phyloP scores from a whole-genome alignment of 257 asterid species.

The Eustoma russellianum region DNA sequence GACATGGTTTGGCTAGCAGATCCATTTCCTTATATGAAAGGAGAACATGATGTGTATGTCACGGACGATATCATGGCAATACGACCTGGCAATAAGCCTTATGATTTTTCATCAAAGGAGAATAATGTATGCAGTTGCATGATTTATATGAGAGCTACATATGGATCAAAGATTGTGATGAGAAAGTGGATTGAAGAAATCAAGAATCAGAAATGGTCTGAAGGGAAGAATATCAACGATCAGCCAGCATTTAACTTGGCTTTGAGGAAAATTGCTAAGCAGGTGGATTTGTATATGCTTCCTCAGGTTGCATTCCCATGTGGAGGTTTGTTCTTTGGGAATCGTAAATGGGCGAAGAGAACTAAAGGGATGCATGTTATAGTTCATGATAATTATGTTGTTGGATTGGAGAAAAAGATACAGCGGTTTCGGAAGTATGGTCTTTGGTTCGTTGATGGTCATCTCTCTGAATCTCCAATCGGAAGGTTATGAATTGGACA shows the following conservation, averaged over 20 bases:
- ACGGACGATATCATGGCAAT: constrained; percentile 82
- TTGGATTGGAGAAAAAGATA: constrained; percentile 75
- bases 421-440: constrained; percentile 59
- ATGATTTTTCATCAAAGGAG: constrained; percentile 76
- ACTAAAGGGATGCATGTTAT: constrained; percentile 74
- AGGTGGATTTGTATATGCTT: constrained; percentile 75
- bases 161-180: constrained; percentile 41
- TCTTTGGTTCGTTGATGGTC: constrained; percentile 70
- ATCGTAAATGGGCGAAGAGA: constrained; percentile 70
- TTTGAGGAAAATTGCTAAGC: constrained; percentile 49
- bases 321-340: constrained; percentile 82
- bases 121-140: constrained; percentile 81
- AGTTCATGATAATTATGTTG: constrained; percentile 67
- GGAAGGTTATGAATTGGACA: constrained; percentile 29
- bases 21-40: constrained; percentile 69
- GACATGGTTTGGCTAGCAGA: constrained; percentile 41
- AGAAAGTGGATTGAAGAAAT: no score
- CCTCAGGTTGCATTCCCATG: constrained; percentile 83
- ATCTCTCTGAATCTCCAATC: constrained; percentile 66
- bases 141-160: constrained; percentile 64
- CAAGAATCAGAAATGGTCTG: no score
- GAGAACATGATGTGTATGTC: constrained; percentile 75
- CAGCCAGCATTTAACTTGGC: constrained; percentile 92
- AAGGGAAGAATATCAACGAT: constrained; percentile 20
- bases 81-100: constrained; percentile 78